Evolutionary conservation across 345 rosid genomes (phyloP).

Genomic region (Aquilaria sinensis): DNA sequence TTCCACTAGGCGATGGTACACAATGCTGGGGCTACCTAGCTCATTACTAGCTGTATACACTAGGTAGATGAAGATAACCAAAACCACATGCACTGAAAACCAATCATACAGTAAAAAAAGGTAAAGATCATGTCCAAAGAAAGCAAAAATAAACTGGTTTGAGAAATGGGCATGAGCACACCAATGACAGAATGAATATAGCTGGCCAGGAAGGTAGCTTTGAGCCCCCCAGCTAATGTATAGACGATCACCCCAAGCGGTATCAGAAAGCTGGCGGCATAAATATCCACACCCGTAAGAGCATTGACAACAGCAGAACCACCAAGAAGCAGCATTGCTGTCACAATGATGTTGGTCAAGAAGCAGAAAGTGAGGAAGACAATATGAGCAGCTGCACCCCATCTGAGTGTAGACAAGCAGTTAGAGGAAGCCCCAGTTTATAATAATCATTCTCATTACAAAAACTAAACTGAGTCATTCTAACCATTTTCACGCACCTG

Average conservation of each 20-base stretch:
- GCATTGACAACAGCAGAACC: constrained; percentile 97
- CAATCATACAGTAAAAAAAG: constrained; percentile 2
- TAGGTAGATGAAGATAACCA: constrained; percentile 74
- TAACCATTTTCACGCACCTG: constrained; percentile 39
- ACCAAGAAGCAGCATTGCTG: constrained; percentile 91
- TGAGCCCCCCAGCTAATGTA: constrained; percentile 91
- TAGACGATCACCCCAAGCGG: constrained; percentile 89
- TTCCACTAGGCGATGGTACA: constrained; percentile 45
- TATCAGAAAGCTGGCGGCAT: constrained; percentile 86
- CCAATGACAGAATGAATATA: constrained; percentile 90
- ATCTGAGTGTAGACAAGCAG: constrained; percentile 31
- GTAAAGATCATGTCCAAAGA: too few species aligned
- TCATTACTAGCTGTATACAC: constrained; percentile 74
- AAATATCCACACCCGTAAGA: constrained; percentile 78
- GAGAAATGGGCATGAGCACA: constrained; percentile 12
- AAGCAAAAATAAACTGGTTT: background rate
- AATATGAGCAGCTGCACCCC: constrained; percentile 84
- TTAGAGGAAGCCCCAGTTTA: too few species aligned
- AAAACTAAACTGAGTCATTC: background rate
- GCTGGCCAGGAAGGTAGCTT: constrained; percentile 95
- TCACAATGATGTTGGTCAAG: constrained; percentile 67
- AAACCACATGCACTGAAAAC: constrained; percentile 68
- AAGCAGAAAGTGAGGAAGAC: constrained; percentile 87
- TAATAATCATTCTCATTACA: background rate
- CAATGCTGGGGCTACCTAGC: constrained; percentile 72